Base-by-base conservation (phyloP, 306 rosid genomes). In the Cicer chorassanicum region DNA sequence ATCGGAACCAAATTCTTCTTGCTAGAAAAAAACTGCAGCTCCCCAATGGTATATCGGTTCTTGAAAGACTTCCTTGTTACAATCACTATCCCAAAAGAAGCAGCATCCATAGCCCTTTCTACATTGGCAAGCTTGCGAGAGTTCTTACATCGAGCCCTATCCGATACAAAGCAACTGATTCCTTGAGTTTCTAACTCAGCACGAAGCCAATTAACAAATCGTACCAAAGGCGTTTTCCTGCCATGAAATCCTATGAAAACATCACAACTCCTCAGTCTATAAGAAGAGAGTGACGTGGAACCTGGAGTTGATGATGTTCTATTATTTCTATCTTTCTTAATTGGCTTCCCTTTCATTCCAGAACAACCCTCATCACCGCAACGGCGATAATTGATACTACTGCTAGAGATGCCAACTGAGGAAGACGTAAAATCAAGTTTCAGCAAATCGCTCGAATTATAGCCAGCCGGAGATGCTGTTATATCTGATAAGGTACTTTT, bases 161-260 rank as follows among this genome's bases (percentile, higher is more conserved):
- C 97, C 6, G 92, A 93, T 50, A 91, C 82, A 78, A 86, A 86
- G 78, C 98, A 89, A 81, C 96, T 89, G 65, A 93, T 86, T 70
- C 97, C 98, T 76, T 91, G 98, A 74, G 85, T 82, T 86, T 93
- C 98, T 78, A 93, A 76, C 87, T 93, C 98, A 8, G 96, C 92
- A 61, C 89, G 85, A 7, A 93, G 86, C 98, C 98, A 93, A 71
- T 91, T 89, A 48, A 87, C 90, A 76, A 93, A 93, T 77, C 91
- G 85, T 60, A 89, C 75, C 72, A 93, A 77, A 12, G 86, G 80
- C 63, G 89, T 80, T 67, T 93, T 93, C 19, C 83, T 81, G 46
- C 97, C 96, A 49, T 89, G 92, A 74, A 93, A 78, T 54, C 97
- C 97, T 68, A 93, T 88, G 76, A 93, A 91, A 38, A 93, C 90